Conservation (phyloP, 192 early-diverging fungal species). For the Rhizophagus clarus region DNA sequence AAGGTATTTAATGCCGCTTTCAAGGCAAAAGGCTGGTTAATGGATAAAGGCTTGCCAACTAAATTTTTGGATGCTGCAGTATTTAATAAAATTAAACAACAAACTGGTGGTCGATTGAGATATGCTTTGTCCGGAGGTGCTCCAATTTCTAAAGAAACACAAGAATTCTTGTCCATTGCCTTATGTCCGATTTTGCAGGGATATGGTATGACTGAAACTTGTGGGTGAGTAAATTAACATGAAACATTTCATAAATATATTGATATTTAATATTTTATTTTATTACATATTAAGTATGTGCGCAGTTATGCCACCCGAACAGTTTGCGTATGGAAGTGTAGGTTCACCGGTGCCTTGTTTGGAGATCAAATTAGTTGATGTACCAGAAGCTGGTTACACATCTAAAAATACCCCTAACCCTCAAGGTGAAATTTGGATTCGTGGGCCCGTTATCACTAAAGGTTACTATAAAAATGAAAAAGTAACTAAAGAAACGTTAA, state of each 20-base stretch:
- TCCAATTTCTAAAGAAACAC: constrained; percentile 81
- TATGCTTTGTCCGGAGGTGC: constrained; percentile 88
- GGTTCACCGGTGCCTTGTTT: constrained; percentile 75
- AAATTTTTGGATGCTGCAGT: constrained; percentile 73
- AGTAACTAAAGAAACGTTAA: constrained; percentile 66
- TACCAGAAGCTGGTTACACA: constrained; percentile 62
- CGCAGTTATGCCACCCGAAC: constrained; percentile 65
- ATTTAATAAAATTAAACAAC: constrained; percentile 80
- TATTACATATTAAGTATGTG: constrained; percentile 51
- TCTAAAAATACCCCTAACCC: constrained; percentile 61
- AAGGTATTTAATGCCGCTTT: constrained; percentile 77
- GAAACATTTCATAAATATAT: not conserved
- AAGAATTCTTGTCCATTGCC: constrained; percentile 75
- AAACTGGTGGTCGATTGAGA: constrained; percentile 84
- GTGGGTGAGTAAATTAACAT: constrained; percentile 38
- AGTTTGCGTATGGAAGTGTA: constrained; percentile 61
- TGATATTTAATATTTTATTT: constrained; percentile 13
- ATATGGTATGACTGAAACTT: constrained; percentile 86
- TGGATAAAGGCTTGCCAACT: constrained; percentile 68
- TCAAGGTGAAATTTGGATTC: constrained; percentile 85
- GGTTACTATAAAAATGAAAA: constrained; percentile 81
- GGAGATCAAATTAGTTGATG: constrained; percentile 82
- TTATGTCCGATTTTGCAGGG: constrained; percentile 86
- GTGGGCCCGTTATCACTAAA: constrained; percentile 74
- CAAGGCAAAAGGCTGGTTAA: constrained; percentile 69